Evolutionary conservation across 805 yeast genomes (phyloP), one percentile per base, ranked within the genome.

Genomic region (Ogataea methylovora): DNA sequence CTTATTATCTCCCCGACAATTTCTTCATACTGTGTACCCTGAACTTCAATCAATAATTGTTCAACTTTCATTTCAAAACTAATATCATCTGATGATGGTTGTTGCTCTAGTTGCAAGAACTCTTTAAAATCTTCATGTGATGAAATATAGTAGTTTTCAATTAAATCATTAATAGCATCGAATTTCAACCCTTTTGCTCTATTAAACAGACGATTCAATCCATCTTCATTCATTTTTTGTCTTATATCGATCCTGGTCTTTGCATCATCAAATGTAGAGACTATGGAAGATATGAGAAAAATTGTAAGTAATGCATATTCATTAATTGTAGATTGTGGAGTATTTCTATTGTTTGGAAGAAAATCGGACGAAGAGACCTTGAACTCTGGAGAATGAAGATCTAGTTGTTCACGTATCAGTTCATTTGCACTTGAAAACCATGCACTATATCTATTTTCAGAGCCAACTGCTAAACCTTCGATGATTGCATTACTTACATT

Each of bases 301-400:
- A 86, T 63, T 0, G 94, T 77, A 3, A 84, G 67, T 32, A 80
- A 58, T 12, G 82, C 69, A 54, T 84, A 88, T 37, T 87, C 95
- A 29, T 44, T 39, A 11, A 48, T 34, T 2, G 42, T 35, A 17
- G 46, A 28, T n/a, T 36, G 40, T 37, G 35, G 52, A 26, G 30
- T 42, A 29, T 24, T n/a, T 26, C 44, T 28, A n/a, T 37, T 39
- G 17, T 29, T 29, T 6, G 33, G n/a, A n/a, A n/a, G 24, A 19
- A 40, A 33, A 11, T 38, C 41, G 11, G 29, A 8, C 13, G 32
- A 30, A 11, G 43, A 33, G 12, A 33, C 23, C 16, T 24, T 33
- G 3, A 29, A 19, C 3, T 32, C 11, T 3, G 44, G 41, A 19
- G 37, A 34, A 14, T 36, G 32, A 3, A 28, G 16, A 12, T 34